phyloP scores from a whole-genome alignment of 345 rosid genomes.

The Gossypium longicalyx region DNA sequence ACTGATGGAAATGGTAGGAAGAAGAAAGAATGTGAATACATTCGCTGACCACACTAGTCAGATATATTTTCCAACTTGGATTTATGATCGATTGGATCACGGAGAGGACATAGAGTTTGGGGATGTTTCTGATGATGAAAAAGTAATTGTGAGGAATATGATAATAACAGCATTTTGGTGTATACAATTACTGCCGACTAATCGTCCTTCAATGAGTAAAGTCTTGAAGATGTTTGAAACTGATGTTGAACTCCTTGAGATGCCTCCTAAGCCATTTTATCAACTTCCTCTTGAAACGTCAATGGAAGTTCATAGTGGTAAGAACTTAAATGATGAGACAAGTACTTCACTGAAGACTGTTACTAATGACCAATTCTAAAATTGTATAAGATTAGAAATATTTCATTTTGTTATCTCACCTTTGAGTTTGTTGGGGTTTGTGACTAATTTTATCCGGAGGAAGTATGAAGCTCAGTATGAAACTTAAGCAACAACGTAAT shows the following conservation, averaged over 20 bases:
- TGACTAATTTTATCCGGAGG: too few relatives aligned
- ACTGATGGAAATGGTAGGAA: neutral
- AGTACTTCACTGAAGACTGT: neutral
- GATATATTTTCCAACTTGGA: neutral
- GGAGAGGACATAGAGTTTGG: neutral
- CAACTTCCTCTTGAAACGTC: neutral
- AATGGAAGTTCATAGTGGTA: neutral
- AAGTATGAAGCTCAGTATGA: too few relatives aligned
- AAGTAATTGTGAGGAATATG: neutral
- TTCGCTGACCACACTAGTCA: neutral
- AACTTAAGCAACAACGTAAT: too few relatives aligned
- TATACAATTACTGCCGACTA: neutral
- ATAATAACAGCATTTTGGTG: neutral
- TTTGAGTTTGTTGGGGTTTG: too few relatives aligned
- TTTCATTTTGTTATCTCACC: too few relatives aligned
- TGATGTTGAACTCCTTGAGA: neutral
- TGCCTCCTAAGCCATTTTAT: constrained; percentile 5
- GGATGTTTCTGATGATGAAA: neutral
- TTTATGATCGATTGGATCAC: neutral
- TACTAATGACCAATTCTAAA: too few relatives aligned
- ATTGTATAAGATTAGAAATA: too few relatives aligned
- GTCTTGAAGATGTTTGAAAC: neutral
- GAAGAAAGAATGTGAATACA: neutral
- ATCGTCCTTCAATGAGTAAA: neutral
- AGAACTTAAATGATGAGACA: neutral